Evolutionary conservation across 106 monocot genomes (phyloP).

Genomic region (Chionographis japonica): DNA sequence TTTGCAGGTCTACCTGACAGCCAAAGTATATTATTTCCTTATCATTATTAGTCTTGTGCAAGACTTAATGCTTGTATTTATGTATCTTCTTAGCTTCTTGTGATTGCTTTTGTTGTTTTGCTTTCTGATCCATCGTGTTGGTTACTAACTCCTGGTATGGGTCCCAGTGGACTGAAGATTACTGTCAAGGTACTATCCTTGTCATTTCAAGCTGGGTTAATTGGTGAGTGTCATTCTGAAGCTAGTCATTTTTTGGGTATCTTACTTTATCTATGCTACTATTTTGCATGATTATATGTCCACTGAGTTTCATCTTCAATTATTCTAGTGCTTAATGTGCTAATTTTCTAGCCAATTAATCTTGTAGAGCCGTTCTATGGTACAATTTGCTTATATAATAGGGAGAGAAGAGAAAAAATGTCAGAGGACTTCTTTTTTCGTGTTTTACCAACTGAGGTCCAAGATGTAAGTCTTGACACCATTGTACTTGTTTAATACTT

Average conservation of each 20-base stretch:
- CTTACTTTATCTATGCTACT: no score
- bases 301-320: neutral
- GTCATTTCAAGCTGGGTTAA: constrained; percentile 88
- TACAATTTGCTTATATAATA: constrained; percentile 96
- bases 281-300: neutral
- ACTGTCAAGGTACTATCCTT: constrained; percentile 87
- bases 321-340: neutral
- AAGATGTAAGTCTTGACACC: constrained; percentile 56
- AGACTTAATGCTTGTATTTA: neutral
- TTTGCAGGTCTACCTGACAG: constrained; percentile 42
- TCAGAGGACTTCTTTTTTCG: constrained; percentile 95
- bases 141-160: neutral
- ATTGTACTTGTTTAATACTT: neutral
- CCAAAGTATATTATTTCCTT: neutral
- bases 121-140: neutral
- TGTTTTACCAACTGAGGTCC: constrained; percentile 62
- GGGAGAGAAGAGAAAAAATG: constrained; percentile 89
- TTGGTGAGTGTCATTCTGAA: constrained; percentile 39
- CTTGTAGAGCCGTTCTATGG: constrained; percentile 91
- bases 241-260: neutral
- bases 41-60: neutral
- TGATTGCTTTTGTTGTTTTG: neutral
- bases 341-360: constrained; percentile 5
- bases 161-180: constrained; percentile 79
- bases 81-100: neutral